Base-by-base conservation (phyloP, 2,329 filamentous ascomycete genomes). In the Zymoseptoria pseudotritici region DNA sequence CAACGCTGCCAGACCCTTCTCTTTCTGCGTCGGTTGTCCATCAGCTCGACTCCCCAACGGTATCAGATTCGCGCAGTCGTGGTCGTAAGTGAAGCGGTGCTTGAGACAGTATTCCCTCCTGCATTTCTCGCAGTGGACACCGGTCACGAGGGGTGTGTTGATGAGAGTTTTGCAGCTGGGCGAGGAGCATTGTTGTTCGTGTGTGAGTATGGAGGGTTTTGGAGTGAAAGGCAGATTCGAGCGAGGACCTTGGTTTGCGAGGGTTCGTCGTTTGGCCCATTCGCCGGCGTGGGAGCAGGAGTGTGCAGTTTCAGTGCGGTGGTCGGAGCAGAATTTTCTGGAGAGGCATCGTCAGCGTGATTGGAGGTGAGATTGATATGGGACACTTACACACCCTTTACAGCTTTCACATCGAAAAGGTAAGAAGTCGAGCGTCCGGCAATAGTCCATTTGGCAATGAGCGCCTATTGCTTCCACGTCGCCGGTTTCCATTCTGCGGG, bases 401-500 rank as follows among this genome's bases (percentile, higher is more conserved):
- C 94, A 99, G 67, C 89, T 94, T 73, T 95, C 90, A 78, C 94
- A 99, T 71, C 86, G 83, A 76, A 97, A 97, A 3, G 94, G 94
- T 4, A 99, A 85, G 75, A 99, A 97, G 77, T 97, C 94, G 62
- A 97, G 89, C 72, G 94, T 89, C 73, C 92, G 88, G 81, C 94
- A 99, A 80, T 91, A 95, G 65, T 88, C 80, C 76, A 89, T 87
- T 75, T 97, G 86, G 82, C 94, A 99, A 79, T 97, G 92, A 63
- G 85, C 85, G 75, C 94, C 94, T 68, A 97, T 88, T 22, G 92
- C 83, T 69, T 90, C 87, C 54, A 92, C 87, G 76, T 97, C 92
- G 73, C 82, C 82, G 70, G 85, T 83, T 70, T 88, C 81, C 87
- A 92, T 92, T 63, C 82, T 83, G 73, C 86, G 82, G 78, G 86